Evolutionary conservation across 23 red algal species (phyloP).

Genomic region (Gracilaria gracilis): DNA sequence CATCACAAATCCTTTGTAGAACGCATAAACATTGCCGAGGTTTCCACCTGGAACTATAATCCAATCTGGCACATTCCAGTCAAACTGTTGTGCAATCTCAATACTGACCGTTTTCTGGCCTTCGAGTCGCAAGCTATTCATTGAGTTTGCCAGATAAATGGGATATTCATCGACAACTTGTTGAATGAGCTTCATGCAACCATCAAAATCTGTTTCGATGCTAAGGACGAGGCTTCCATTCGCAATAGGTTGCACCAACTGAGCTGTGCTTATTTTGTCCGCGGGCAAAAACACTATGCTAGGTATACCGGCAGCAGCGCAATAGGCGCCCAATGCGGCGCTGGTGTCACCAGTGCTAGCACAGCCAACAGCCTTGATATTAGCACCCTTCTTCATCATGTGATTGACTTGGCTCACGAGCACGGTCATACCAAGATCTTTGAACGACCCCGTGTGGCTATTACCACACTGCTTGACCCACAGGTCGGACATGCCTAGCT

Average conservation of each 20-base stretch:
- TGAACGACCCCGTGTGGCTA: conserved; percentile 98
- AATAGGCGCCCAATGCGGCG: conserved; percentile 97
- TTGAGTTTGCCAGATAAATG: conserved; percentile 99
- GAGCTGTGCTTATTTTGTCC: conserved; percentile 95
- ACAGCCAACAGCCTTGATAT: conserved; percentile 97
- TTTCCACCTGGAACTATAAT: conserved; percentile 96
- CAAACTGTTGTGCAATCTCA: conserved; percentile 99
- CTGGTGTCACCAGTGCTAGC: conserved; percentile 98
- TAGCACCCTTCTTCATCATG: conserved; percentile 87
- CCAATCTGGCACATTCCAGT: conserved; percentile 99
- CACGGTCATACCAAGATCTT: conserved; percentile 99
- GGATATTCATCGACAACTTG: conserved; percentile 94
- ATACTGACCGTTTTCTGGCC: conserved; percentile 98
- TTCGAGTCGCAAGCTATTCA: conserved; percentile 98
- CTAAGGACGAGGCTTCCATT: conserved; percentile 96
- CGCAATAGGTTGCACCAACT: conserved; percentile 99
- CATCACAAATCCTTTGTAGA: conserved; percentile 99
- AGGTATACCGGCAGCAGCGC: conserved; percentile 97
- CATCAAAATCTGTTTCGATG: conserved; percentile 99
- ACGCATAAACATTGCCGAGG: conserved; percentile 98
- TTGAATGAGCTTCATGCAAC: conserved; percentile 99
- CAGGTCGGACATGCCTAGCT: conserved; percentile 97
- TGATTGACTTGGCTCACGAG: conserved; percentile 99
- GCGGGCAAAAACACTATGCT: conserved; percentile 98
- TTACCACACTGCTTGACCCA: conserved; percentile 99